Base-by-base conservation (phyloP, 805 yeast species). In the Sugiyamaella floridensis region DNA sequence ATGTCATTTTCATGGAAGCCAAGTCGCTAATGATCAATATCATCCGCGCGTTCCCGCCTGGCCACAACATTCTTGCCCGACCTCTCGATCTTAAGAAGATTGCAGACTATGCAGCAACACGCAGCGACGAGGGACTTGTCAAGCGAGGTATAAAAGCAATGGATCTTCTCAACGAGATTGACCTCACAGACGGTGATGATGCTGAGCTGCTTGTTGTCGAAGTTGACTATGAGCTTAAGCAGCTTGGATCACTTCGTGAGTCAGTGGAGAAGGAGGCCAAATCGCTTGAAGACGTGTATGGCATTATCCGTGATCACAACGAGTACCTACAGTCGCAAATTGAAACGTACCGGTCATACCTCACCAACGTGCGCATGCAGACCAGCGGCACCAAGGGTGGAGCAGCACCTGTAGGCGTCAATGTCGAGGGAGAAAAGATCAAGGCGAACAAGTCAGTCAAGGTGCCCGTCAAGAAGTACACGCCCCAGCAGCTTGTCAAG, bases 311-410 rank as follows among this genome's bases (percentile, higher is more conserved):
- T 9, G 72, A 70, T 41, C 72, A 67, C 52, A 69, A 70, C 46
- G 68, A 64, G 49, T 68, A 70, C 48, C 62, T 70, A 16, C 56
- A 61, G 29, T 54, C 65, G 2, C 73, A 70, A 56, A 54, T 70
- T 19, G 68, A 68, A 41, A 68, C 71, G 4, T 70, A 67, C 58
- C 57, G 66, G 29, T 66, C 71, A 20, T 70, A 70, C 53, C 57
- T 70, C 51, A 49, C 57, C 49, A 69, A 70, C 43, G 71, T 67
- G 18, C 61, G 72, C 15, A 55, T 57, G 46, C 70, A 66, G 40
- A 61, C 69, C 0, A 26, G 19, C 8, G 65, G 67, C 2, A 50
- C 64, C 5, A 59, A 61, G 52, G 58, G 53, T 44, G 61, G 59
- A 41, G 34, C 22, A 12, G 48, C 59, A 4, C 60, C 62, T 4